Evolutionary conservation across 2,329 filamentous ascomycete species (phyloP), one percentile per base, ranked within the genome.

Genomic region (Xylariales sp.): DNA sequence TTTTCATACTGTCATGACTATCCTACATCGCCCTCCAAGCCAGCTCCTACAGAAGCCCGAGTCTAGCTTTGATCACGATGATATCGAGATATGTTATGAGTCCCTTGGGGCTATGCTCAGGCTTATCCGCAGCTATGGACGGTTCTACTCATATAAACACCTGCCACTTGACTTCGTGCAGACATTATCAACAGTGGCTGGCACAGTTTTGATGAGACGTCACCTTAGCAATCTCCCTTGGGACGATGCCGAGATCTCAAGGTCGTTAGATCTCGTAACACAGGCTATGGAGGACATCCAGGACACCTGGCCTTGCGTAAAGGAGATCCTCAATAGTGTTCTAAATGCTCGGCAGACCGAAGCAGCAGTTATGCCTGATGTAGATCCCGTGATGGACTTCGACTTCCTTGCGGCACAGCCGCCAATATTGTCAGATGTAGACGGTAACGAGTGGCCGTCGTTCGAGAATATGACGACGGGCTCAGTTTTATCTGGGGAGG

Each of bases 231-330:
- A 76, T 7, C 76, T 79, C 0, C 76, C 80, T 0, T 81, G 80
- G 79, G 78, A 79, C 41, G 82, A 84, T 66, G 72, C 76, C 0
- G 78, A 85, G 56, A 84, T 89, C 34, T 81, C 86, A 0, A 79
- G 79, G 34, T 82, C 84, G 18, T 78, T 90, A 30, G 82, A 83
- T 8, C 79, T 83, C 16, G 79, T 83, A n/a, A 75, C 83, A 0
- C 82, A 86, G 4, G 83, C 83, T 43, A 84, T 87, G 69, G 79
- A 84, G 41, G 79, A 81, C n/a, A 84, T 89, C 41, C 80, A 87
- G 36, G 79, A 83, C 48, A 83, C 82, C 7, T 85, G 81, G 80
- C 81, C 82, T 5, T 84, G 82, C 69, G 79, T 84, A 39, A 75
- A 75, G 32, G 82, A 84, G 69, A 80, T 85, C 8, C 74, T 76